A percentile compares a stretch with the other conserved stretches of the same genome.
Evolutionary conservation across 192 early-diverging fungal species (phyloP).

Genomic region (Coemansia sp.): DNA sequence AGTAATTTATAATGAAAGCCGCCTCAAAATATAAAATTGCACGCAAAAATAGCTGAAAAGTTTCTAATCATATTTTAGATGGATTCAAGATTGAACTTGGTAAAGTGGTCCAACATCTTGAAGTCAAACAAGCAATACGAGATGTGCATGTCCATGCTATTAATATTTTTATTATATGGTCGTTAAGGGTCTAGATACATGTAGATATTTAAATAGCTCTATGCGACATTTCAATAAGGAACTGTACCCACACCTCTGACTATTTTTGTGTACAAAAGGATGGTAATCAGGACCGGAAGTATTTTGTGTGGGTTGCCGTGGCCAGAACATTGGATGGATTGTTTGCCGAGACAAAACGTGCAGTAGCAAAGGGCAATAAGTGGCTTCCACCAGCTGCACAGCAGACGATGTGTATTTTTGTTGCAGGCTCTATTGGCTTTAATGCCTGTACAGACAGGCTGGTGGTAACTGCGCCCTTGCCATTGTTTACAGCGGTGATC

Average conservation of each 20-base stretch:
- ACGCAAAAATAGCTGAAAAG: too few relatives aligned
- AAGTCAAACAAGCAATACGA: too few relatives aligned
- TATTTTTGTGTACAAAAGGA: background rate
- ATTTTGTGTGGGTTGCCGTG: constrained; percentile 37
- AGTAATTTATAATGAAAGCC: too few relatives aligned
- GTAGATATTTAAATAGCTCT: too few relatives aligned
- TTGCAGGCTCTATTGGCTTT: background rate
- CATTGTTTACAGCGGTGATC: constrained; percentile 29
- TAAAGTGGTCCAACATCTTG: too few relatives aligned
- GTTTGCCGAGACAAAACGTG: constrained; percentile 19
- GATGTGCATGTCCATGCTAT: too few relatives aligned
- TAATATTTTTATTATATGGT: too few relatives aligned
- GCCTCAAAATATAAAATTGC: too few relatives aligned
- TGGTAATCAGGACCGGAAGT: constrained; percentile 4
- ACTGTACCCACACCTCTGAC: background rate
- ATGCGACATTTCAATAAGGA: too few relatives aligned
- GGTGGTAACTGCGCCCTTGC: constrained; percentile 33
- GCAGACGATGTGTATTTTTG: constrained; percentile 23
- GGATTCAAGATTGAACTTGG: too few relatives aligned
- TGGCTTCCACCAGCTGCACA: background rate
- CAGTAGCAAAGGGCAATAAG: constrained; percentile 24
- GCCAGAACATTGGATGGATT: constrained; percentile 21
- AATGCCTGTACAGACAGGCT: constrained; percentile 37
- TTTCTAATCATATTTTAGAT: too few relatives aligned
- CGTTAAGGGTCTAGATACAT: too few relatives aligned